Percentiles rank a stretch among this genome's conserved stretches.
These are phyloP conservation scores for Diutina siamensis DNA, from an alignment of 1,139 yeast genomes.

Conservation along the genomic window DNA sequence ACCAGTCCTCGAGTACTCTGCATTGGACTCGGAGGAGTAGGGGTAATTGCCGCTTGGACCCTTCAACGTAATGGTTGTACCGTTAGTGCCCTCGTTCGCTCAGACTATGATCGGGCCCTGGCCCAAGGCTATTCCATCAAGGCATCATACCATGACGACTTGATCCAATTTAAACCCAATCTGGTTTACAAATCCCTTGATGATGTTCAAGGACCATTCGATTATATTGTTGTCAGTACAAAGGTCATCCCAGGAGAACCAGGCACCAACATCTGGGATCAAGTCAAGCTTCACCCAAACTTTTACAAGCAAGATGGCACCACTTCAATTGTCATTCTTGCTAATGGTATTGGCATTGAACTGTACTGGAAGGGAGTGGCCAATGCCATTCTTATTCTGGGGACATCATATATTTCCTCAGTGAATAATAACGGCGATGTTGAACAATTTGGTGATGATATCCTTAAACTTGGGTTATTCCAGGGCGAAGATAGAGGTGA, in stretches of 20 bases:
- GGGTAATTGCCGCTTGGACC: constrained; percentile 55
- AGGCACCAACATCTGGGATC: neutral
- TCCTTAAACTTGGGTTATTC: constrained; percentile 1
- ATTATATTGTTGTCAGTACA: constrained; percentile 55
- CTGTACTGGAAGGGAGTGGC: constrained; percentile 8
- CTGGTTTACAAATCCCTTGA: constrained; percentile 28
- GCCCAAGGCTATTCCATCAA: constrained; percentile 46
- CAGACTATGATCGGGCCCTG: constrained; percentile 45
- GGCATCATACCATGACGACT: constrained; percentile 49
- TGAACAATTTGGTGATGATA: neutral
- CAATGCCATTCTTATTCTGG: neutral
- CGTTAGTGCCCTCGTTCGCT: constrained; percentile 52
- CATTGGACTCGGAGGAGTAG: constrained; percentile 68
- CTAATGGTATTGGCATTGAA: constrained; percentile 71
- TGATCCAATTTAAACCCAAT: constrained; percentile 43
- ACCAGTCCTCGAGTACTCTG: constrained; percentile 21
- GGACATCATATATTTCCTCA: neutral
- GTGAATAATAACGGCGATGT: neutral
- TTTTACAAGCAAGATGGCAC: constrained; percentile 1
- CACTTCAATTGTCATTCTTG: constrained; percentile 51
- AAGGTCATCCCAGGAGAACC: constrained; percentile 59
- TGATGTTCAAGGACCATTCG: constrained; percentile 45
- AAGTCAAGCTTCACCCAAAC: neutral
- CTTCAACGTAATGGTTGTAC: constrained; percentile 34
- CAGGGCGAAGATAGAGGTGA: constrained; percentile 13